Evolutionary conservation across 2,329 filamentous ascomycete species (phyloP).

Genomic region (Chaetomium strumarium): DNA sequence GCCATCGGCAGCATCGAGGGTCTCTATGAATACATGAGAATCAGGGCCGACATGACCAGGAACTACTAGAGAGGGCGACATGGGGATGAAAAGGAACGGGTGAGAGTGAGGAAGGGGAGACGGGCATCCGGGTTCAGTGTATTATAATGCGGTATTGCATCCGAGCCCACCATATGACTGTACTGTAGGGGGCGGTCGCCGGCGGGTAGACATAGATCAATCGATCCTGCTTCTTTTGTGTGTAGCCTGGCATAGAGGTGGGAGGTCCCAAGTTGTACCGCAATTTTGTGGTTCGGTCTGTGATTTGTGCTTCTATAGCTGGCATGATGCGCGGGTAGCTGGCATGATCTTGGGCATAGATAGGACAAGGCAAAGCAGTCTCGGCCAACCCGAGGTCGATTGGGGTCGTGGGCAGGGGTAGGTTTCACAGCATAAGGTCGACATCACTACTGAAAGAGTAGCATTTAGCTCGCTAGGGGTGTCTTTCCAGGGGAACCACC

Average conservation of each 20-base stretch:
- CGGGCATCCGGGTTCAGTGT: constrained; percentile 23
- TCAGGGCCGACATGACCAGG: constrained; percentile 34
- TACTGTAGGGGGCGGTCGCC: constrained; percentile 36
- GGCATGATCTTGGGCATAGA: no score
- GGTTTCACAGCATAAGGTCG: no score
- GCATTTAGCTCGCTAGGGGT: no score
- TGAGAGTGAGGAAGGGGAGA: background rate
- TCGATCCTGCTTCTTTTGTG: constrained; percentile 23
- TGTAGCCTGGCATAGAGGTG: background rate
- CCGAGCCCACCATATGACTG: constrained; percentile 31
- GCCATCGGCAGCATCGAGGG: constrained; percentile 92
- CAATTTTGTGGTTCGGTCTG: no score
- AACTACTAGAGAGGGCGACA: constrained; percentile 27
- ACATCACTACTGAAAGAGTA: no score
- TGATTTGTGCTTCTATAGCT: no score
- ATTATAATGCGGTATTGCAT: constrained; percentile 30
- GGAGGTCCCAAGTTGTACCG: no score
- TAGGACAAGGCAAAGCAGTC: no score
- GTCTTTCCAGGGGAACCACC: no score
- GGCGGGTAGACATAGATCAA: constrained; percentile 31
- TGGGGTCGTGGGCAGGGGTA: no score
- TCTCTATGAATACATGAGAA: constrained; percentile 60
- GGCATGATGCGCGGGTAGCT: no score
- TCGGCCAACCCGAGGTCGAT: no score
- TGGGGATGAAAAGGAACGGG: background rate